These are phyloP conservation scores for Cucurbita pepo DNA, from an alignment of 306 rosid species.

Conservation along the genomic window DNA sequence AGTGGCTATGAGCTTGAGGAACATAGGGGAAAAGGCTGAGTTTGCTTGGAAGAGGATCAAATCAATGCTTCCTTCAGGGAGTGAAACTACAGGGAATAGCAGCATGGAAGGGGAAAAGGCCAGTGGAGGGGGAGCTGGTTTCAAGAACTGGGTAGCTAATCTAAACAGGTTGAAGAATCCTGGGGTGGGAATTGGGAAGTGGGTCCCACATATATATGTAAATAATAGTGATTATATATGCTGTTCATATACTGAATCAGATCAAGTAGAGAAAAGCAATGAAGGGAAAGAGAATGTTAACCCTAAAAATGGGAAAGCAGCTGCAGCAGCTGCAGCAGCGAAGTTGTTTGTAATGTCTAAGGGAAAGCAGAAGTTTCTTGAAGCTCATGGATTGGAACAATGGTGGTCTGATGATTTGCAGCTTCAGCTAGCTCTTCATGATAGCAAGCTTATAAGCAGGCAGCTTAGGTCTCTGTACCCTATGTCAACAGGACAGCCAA, in stretches of 20 bases:
- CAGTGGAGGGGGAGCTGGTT: slow-evolving; percentile 9
- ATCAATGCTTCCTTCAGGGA: slow-evolving; percentile 47
- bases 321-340: slow-evolving; percentile 24
- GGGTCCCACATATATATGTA: slow-evolving; percentile 83
- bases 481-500: slow-evolving; percentile 27
- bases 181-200: slow-evolving; percentile 36
- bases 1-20: slow-evolving; percentile 50
- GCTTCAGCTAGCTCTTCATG: slow-evolving; percentile 59
- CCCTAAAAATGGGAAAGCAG: slow-evolving; percentile 23
- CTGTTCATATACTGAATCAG: slow-evolving; percentile 62
- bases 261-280: slow-evolving; percentile 16
- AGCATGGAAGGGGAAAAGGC: slow-evolving; percentile 15
- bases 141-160: slow-evolving; percentile 38
- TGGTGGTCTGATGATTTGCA: slow-evolving; percentile 97
- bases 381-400: slow-evolving; percentile 90
- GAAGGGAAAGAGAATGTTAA: slow-evolving; percentile 34
- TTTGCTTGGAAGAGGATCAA: slow-evolving; percentile 64
- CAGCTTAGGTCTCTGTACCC: slow-evolving; percentile 64
- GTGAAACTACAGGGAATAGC: slow-evolving; percentile 9
- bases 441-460: slow-evolving; percentile 68
- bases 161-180: slow-evolving; percentile 23
- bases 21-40: slow-evolving; percentile 58
- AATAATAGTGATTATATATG: slow-evolving; percentile 82
- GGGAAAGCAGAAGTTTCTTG: slow-evolving; percentile 79
- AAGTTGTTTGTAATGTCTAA: slow-evolving; percentile 76